Conservation (phyloP, 2,329 filamentous ascomycete genomes). For the Ophiostoma novo-ulmi region DNA sequence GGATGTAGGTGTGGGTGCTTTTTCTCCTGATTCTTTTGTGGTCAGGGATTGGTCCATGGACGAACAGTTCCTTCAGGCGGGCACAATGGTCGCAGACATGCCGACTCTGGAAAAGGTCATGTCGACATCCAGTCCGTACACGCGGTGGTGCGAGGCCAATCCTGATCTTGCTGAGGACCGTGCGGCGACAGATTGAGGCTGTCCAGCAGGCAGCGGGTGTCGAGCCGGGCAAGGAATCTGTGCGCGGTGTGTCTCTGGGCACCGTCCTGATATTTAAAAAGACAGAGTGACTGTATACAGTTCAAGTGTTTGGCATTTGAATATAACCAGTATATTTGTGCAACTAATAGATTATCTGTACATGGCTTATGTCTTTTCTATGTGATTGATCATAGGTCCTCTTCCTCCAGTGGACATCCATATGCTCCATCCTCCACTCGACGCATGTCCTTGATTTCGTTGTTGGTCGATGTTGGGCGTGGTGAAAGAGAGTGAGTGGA, state of each 20-base stretch:
- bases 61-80: slow-evolving; percentile 22
- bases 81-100: slow-evolving; percentile 26
- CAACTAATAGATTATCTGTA: not conserved
- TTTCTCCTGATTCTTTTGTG: slow-evolving; percentile 39
- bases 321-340: not conserved
- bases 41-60: slow-evolving; percentile 42
- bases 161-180: slow-evolving; percentile 32
- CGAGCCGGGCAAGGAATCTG: slow-evolving; percentile 33
- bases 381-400: not conserved
- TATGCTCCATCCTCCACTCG: not conserved
- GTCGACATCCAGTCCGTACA: slow-evolving; percentile 38
- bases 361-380: not conserved
- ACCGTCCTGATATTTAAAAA: slow-evolving; percentile 18
- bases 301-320: not conserved
- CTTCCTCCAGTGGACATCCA: not conserved
- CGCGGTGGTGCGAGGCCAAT: slow-evolving; percentile 44
- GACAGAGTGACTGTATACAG: not conserved
- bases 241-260: slow-evolving; percentile 17
- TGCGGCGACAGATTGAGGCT: slow-evolving; percentile 25
- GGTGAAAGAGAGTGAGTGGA: not conserved
- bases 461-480: not conserved
- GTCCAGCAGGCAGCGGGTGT: slow-evolving; percentile 35
- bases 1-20: slow-evolving; percentile 37
- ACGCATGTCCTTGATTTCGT: not conserved
- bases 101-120: slow-evolving; percentile 37